Base-by-base conservation (phyloP, 1,284 basidiomycete species). In the Ustilago trichophora region DNA sequence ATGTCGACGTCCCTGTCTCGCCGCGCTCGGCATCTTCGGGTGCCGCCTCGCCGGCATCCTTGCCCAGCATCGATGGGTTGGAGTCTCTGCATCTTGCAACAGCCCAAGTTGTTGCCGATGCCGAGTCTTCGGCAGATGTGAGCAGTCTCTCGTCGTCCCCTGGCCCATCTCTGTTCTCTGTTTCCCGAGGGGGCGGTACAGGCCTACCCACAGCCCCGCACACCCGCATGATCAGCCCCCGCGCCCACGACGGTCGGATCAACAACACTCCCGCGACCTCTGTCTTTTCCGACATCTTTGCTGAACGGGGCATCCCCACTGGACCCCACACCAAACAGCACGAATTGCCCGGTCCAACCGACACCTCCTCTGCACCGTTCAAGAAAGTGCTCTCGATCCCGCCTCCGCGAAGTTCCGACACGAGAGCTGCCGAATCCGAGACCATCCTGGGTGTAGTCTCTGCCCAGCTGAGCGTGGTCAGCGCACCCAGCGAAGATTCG, bases 391-490 rank as follows among this genome's bases (percentile, higher is more conserved):
- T 77, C 42, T 59, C 63, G 3, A 25, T 72, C 3, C 68, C 75
- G 4, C 68, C 75, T 0, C 50, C 67, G 4, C 33, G 51, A 16
- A 51, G 46, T 5, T 24, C 41, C 15, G 35, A 37, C 5, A 2
- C 22, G 32, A 40, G 26, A 21, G 16, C 18, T 12, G 33, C 35
- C 15, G 69, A 75, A 22, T 47, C 45, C 11, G 76, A 78, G 38
- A 69, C 59, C 25, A 70, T 78, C n/a, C 43, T 77, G 13, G 76
- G 73, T 4, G 76, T 78, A 2, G 71, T 68, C 3, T 66, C 63
- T 6, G 76, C 76, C 11, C 51, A 59, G 15, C 11, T 75, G n/a
- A 36, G 42, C 10, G 47, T 59, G 16, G 54, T 62, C 0, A 19
- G 22, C n/a, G 57, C 42, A 3, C 35, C 57, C 1, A 52, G 41